phyloP scores from a whole-genome alignment of 371 early-diverging fungal genomes.

The Mortierella polycephala region DNA sequence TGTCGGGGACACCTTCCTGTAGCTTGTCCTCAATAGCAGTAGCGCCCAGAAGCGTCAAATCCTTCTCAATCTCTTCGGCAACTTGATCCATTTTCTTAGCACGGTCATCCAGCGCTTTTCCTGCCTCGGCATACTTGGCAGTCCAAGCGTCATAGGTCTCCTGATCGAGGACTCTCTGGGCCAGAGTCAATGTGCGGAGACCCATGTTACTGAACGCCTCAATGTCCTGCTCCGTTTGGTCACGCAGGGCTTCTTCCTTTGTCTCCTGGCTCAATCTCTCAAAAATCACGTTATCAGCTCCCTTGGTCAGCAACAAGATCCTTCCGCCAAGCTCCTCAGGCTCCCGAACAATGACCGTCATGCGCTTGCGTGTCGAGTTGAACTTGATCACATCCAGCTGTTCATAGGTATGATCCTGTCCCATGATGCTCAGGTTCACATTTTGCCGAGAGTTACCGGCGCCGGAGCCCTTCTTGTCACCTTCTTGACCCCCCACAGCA shows the following conservation, averaged over 20 bases:
- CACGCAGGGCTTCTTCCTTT: conserved; percentile 60
- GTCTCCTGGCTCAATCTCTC: conserved; percentile 65
- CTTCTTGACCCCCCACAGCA: conserved; percentile 17
- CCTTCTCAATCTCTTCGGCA: conserved; percentile 82
- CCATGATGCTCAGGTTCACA: conserved; percentile 75
- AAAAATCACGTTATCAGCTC: conserved; percentile 95
- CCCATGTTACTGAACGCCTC: conserved; percentile 66
- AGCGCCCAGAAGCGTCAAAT: conserved; percentile 88
- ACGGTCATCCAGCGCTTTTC: conserved; percentile 78
- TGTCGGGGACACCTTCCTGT: conserved; percentile 95
- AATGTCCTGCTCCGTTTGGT: conserved; percentile 71
- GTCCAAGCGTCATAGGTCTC: conserved; percentile 78
- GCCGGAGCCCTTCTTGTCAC: not conserved
- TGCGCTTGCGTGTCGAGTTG: conserved; percentile 93
- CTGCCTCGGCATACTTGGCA: conserved; percentile 73
- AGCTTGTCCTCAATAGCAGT: conserved; percentile 99
- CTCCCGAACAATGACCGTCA: conserved; percentile 88
- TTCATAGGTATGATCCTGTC: conserved; percentile 71
- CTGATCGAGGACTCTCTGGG: conserved; percentile 75
- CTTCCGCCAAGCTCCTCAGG: conserved; percentile 81
- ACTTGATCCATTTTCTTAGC: conserved; percentile 76
- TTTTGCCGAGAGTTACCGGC: conserved; percentile 55
- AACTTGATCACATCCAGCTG: conserved; percentile 90
- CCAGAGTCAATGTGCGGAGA: conserved; percentile 90
- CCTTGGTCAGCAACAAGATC: conserved; percentile 92